These are phyloP conservation scores for Fusarium falciforme DNA, from an alignment of 2,329 filamentous ascomycete species.

Conservation along the genomic window DNA sequence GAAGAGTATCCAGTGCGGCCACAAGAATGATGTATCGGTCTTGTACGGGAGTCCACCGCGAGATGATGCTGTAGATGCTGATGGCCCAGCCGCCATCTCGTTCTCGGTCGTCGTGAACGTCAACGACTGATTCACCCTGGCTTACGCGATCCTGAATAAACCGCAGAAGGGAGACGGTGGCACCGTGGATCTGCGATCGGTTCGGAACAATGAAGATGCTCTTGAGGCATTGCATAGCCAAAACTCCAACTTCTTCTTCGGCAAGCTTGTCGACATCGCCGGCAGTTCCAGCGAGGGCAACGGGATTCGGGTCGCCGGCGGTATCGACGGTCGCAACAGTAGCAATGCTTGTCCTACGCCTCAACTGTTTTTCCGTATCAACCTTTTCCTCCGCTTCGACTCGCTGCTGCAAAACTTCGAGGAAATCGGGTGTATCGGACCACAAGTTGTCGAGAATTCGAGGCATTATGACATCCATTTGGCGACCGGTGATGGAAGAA, in stretches of 20 bases:
- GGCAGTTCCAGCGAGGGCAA: conserved; percentile 82
- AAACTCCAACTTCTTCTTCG: conserved; percentile 86
- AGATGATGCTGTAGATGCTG: conserved; percentile 81
- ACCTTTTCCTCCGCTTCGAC: conserved; percentile 75
- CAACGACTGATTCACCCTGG: conserved; percentile 66
- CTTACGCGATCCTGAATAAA: conserved; percentile 75
- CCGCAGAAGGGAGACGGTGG: conserved; percentile 77
- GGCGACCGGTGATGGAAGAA: conserved; percentile 78
- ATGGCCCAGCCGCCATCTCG: conserved; percentile 80
- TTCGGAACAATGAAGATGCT: conserved; percentile 87
- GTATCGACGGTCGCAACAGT: conserved; percentile 78
- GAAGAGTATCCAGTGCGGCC: conserved; percentile 80
- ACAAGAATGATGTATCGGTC: conserved; percentile 92
- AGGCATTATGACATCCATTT: conserved; percentile 83
- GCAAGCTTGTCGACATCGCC: conserved; percentile 90
- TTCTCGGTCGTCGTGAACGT: conserved; percentile 53
- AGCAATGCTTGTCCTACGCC: conserved; percentile 80
- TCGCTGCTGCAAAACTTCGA: conserved; percentile 75
- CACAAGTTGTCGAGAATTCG: conserved; percentile 89
- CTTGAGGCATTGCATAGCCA: conserved; percentile 88
- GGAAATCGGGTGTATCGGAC: conserved; percentile 76
- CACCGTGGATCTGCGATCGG: conserved; percentile 81
- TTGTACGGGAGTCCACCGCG: conserved; percentile 92
- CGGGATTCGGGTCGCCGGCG: conserved; percentile 70
- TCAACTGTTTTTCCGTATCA: conserved; percentile 71